phyloP scores from a whole-genome alignment of 768 basidiomycete genomes.

The Lactarius evosmus region DNA sequence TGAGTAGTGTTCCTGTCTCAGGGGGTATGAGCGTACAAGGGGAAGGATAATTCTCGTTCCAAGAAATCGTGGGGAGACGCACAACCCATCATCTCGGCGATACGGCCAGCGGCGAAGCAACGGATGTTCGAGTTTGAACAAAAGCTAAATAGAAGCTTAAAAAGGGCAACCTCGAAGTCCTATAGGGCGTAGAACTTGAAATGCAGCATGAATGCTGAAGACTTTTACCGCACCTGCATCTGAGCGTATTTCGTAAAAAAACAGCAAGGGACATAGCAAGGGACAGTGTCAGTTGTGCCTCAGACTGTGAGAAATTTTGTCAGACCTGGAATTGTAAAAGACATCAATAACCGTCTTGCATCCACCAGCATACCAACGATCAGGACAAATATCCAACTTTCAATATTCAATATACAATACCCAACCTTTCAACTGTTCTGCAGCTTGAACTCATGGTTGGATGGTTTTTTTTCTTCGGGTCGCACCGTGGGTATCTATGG shows the following conservation, averaged over 20 bases:
- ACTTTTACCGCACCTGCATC: background rate
- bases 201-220: background rate
- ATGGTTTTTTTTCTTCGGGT: background rate
- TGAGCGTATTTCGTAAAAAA: background rate
- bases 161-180: background rate
- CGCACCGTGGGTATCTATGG: background rate
- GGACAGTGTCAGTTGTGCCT: background rate
- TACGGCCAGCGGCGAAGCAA: background rate
- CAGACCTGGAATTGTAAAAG: background rate
- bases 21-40: background rate
- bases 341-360: background rate
- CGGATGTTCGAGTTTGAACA: background rate
- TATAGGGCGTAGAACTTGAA: background rate
- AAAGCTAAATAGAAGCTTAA: background rate
- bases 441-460: background rate
- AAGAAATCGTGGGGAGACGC: background rate
- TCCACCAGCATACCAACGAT: background rate
- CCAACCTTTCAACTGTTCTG: background rate
- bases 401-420: background rate
- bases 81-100: background rate
- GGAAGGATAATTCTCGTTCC: background rate
- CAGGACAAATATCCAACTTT: background rate
- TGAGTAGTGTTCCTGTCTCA: background rate
- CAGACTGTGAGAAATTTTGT: background rate
- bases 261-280: background rate